Evolutionary conservation across 805 yeast species (phyloP).

Genomic region (Wickerhamiella kurtzmanii): DNA sequence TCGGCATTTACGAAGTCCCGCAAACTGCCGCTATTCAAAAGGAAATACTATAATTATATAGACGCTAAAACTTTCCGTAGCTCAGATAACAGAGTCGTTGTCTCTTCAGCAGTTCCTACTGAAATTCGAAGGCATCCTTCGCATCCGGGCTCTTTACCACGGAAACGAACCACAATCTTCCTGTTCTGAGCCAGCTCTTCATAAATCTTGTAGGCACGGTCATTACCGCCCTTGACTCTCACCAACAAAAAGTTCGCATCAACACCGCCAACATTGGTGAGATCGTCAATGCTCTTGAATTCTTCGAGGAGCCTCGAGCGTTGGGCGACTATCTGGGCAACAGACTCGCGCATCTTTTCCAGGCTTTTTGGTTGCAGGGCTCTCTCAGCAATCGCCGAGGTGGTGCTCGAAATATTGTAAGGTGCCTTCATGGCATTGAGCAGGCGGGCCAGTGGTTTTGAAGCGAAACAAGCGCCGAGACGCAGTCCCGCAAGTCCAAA

Average conservation of each 20-base stretch:
- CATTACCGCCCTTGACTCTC: constrained; percentile 56
- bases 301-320: constrained; percentile 40
- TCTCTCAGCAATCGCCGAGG: constrained; percentile 61
- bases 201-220: constrained; percentile 54
- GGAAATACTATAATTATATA: not conserved
- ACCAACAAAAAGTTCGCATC: constrained; percentile 79
- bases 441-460: constrained; percentile 44
- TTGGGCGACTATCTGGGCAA: constrained; percentile 39
- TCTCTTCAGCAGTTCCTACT: constrained; percentile 73
- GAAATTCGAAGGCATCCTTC: constrained; percentile 77
- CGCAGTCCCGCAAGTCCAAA: constrained; percentile 95
- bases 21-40: not conserved
- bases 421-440: constrained; percentile 92
- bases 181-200: constrained; percentile 54
- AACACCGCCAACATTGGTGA: constrained; percentile 69
- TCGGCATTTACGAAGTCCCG: not conserved
- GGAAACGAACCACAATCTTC: constrained; percentile 74
- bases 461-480: constrained; percentile 66
- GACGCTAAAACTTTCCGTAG: constrained; percentile 25
- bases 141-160: constrained; percentile 87
- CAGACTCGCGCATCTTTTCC: constrained; percentile 42
- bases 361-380: constrained; percentile 54
- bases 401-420: constrained; percentile 73
- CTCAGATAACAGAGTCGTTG: constrained; percentile 39
- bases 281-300: constrained; percentile 43